Conservation (phyloP, 352 stramenopile genomes). For the Stramenopiles sp. region DNA sequence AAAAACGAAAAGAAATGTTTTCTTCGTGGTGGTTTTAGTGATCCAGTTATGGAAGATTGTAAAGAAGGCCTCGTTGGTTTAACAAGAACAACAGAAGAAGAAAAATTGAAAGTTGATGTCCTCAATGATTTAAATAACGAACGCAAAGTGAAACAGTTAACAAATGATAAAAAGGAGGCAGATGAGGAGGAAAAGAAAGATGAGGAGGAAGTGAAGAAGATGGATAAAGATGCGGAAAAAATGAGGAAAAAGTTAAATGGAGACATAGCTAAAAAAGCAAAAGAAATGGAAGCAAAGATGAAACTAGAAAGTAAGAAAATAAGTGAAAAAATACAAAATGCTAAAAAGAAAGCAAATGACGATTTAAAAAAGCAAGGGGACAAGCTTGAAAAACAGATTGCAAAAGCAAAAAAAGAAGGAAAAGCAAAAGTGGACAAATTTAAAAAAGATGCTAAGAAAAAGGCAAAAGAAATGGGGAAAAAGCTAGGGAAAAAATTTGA, state of each 20-base stretch:
- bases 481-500: neutral
- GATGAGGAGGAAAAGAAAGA: neutral
- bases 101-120: neutral
- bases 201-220: neutral
- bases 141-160: neutral
- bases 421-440: neutral
- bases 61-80: neutral
- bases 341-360: neutral
- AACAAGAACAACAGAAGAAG: constrained; percentile 1
- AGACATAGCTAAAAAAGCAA: neutral
- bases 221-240: neutral
- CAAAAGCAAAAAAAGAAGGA: neutral
- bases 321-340: neutral
- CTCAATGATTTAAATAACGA: constrained; percentile 1
- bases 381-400: neutral
- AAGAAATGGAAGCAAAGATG: neutral
- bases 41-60: neutral
- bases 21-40: neutral
- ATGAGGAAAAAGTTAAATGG: neutral
- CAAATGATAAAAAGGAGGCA: neutral
- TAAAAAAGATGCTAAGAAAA: neutral
- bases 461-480: neutral
- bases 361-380: neutral
- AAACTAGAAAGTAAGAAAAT: neutral
- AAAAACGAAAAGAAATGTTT: neutral